A percentile compares a stretch with the other conserved stretches of the same genome.
These are phyloP conservation scores for Staphylotrichum longicolle DNA, from an alignment of 495 filamentous ascomycete genomes.

Conservation along the genomic window DNA sequence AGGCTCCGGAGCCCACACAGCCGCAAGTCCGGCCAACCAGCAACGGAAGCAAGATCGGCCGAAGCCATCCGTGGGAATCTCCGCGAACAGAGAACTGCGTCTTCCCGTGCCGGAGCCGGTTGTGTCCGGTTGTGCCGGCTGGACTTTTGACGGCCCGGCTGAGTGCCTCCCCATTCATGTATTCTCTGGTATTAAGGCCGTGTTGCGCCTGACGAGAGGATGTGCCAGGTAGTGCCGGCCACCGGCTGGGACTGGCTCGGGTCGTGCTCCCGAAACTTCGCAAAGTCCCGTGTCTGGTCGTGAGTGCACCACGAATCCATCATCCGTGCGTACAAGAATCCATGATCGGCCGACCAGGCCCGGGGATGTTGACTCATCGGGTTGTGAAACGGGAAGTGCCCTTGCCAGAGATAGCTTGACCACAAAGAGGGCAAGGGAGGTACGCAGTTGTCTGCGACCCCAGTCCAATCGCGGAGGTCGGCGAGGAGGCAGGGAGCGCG, in stretches of 20 bases:
- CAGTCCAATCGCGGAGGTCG: no score
- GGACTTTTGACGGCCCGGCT: background rate
- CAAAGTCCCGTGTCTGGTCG: background rate
- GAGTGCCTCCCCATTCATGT: background rate
- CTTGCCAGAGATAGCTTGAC: slow-evolving; percentile 2
- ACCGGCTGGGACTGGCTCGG: background rate
- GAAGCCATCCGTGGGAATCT: slow-evolving; percentile 1
- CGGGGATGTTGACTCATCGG: slow-evolving; percentile 16
- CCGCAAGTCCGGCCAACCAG: background rate
- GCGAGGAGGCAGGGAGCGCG: no score
- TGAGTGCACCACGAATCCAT: background rate
- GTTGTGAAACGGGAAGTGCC: slow-evolving; percentile 1
- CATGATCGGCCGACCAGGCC: slow-evolving; percentile 11
- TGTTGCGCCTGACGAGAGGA: background rate
- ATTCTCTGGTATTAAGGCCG: background rate
- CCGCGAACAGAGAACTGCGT: background rate
- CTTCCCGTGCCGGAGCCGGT: slow-evolving; percentile 7
- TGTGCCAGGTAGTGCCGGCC: background rate
- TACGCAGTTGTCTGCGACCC: no score
- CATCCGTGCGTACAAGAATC: background rate
- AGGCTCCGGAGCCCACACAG: background rate
- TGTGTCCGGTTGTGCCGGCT: slow-evolving; percentile 2
- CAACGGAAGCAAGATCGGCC: slow-evolving; percentile 6
- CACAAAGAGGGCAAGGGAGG: background rate
- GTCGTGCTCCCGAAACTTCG: background rate